phyloP scores from a whole-genome alignment of 225 moss, liverwort and hornwort genomes.

The Rhytidiadelphus loreus region DNA sequence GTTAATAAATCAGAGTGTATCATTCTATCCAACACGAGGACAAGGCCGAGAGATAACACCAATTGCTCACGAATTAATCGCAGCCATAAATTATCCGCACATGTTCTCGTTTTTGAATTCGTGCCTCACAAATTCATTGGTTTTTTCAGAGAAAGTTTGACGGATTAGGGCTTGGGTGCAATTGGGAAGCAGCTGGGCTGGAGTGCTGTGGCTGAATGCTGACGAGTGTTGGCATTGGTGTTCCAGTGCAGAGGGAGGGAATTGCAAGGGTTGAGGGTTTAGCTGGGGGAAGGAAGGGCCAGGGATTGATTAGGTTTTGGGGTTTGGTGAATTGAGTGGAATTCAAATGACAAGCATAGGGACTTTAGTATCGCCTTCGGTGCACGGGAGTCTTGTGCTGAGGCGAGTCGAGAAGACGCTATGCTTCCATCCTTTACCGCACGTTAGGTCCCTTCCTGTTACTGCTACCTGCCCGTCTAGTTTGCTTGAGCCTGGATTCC shows the following conservation, averaged over 20 bases:
- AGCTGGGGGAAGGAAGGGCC: neutral
- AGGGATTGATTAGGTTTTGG: neutral
- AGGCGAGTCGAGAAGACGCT: neutral
- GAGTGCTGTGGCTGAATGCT: neutral
- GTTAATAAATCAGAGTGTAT: neutral
- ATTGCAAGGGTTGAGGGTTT: neutral
- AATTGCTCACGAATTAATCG: neutral
- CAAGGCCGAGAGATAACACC: neutral
- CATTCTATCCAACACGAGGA: neutral
- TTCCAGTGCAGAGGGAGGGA: neutral
- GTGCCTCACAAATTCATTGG: neutral
- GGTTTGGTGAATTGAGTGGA: neutral
- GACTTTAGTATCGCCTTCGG: neutral
- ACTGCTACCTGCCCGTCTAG: conserved; percentile 9
- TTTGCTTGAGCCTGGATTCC: conserved; percentile 1
- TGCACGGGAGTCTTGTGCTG: neutral
- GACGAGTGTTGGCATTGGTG: neutral
- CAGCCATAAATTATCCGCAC: neutral
- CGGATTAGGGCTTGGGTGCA: neutral
- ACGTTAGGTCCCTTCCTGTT: conserved; percentile 16
- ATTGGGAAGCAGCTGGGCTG: neutral
- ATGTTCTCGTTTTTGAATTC: neutral
- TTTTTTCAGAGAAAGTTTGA: neutral
- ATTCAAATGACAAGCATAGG: conserved; percentile 25
- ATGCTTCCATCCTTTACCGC: conserved; percentile 9